Base-by-base conservation (phyloP, 352 stramenopile species). In the Halophytophthora polymorphica region DNA sequence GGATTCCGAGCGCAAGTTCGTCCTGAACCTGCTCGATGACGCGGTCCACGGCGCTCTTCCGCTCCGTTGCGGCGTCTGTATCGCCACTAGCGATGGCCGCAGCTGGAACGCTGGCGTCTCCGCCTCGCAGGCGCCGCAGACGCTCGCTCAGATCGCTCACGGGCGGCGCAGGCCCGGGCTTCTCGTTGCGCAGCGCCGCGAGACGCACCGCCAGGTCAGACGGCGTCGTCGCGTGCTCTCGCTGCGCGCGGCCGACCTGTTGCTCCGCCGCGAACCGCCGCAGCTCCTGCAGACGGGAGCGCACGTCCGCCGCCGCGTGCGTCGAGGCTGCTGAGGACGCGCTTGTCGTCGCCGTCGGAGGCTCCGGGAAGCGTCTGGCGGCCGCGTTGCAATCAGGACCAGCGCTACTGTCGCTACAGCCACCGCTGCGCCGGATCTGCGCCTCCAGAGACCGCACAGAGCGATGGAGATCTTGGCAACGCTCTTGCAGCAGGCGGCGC, bases 11-110 rank as follows among this genome's bases (percentile, higher is more conserved):
- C 7, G 64, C 63, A 21, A 88, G 64, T 42, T 90, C 79, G 21
- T 90, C 79, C 38, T 71, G 62, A 28, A 70, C 74, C 45, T 86
- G 74, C 41, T 75, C 71, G 46, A 90, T 73, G 46, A 90, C 73
- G 15, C 60, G 55, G 21, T 79, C 65, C 31, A 73, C 69, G 1
- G 58, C 47, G 25, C 39, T 66, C 42, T 68, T 65, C 23, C 40
- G 33, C 0, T 53, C 53, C 14, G 43, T 17, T 14, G 5, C 14
- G n/a, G 7, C 6, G 17, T 18, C 15, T 2, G 29, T 34, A 22
- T 25, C 38, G 15, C 28, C 22, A n/a, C n/a, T n/a, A 12, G 25
- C 36, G 8, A 19, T 42, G 36, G 14, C 22, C 6, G 17, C 15
- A 25, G 31, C 2, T 0, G 22, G 39, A 18, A 7, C 19, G 25